These are phyloP conservation scores for Aspergillus flavus DNA, from an alignment of 2,329 filamentous ascomycete genomes.

Conservation along the genomic window DNA sequence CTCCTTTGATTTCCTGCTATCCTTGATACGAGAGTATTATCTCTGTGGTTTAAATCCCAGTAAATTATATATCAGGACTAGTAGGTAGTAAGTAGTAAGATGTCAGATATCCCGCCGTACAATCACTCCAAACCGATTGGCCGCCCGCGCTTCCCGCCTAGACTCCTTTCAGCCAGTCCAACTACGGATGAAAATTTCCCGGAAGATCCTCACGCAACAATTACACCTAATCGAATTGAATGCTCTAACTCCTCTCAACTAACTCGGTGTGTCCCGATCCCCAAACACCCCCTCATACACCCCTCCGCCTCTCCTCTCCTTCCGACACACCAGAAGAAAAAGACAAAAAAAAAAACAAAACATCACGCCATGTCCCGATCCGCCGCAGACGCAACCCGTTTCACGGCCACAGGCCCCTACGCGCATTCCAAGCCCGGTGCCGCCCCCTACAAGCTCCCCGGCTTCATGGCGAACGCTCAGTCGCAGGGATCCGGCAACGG, in stretches of 20 bases:
- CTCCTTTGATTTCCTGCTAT: neutral
- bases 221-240: neutral
- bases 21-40: neutral
- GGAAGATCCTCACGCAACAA: conserved; percentile 6
- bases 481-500: conserved; percentile 26
- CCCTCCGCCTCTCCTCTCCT: neutral
- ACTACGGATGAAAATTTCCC: conserved; percentile 21
- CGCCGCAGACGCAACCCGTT: conserved; percentile 53
- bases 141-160: neutral
- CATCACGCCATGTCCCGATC: conserved; percentile 46
- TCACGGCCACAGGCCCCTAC: conserved; percentile 54
- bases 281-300: neutral
- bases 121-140: neutral
- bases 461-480: conserved; percentile 24
- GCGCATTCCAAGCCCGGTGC: conserved; percentile 45
- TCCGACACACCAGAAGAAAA: neutral
- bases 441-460: conserved; percentile 36
- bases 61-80: neutral
- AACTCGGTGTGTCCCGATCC: neutral
- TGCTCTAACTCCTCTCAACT: neutral
- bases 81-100: neutral
- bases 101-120: neutral
- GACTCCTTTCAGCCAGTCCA: neutral
- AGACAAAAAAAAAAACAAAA: neutral
- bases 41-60: neutral